Conservation (phyloP, 352 stramenopile genomes). For the Pythium grandisporangium region DNA sequence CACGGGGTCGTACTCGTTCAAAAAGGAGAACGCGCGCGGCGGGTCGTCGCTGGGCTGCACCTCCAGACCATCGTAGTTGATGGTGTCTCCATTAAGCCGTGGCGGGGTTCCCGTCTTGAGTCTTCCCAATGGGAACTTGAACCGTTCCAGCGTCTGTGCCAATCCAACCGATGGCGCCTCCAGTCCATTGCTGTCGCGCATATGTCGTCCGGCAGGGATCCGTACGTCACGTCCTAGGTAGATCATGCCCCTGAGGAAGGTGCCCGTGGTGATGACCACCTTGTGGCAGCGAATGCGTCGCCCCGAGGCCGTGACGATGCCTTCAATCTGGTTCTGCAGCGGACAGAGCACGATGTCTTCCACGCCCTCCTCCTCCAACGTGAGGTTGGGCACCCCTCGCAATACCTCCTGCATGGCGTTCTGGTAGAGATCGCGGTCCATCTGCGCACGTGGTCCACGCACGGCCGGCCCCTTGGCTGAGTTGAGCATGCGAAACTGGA, state of each 20-base stretch:
- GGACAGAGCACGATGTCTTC: slow-evolving; percentile 91
- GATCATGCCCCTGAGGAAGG: slow-evolving; percentile 95
- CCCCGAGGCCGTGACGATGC: slow-evolving; percentile 53
- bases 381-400: slow-evolving; percentile 75
- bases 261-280: slow-evolving; percentile 97
- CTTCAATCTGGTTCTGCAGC: slow-evolving; percentile 45
- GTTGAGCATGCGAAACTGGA: slow-evolving; percentile 98
- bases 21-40: slow-evolving; percentile 92
- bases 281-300: slow-evolving; percentile 34
- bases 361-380: slow-evolving; percentile 91
- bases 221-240: slow-evolving; percentile 89
- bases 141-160: slow-evolving; percentile 89
- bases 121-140: slow-evolving; percentile 89
- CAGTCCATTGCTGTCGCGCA: slow-evolving; percentile 71
- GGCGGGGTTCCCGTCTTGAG: slow-evolving; percentile 98
- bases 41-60: slow-evolving; percentile 91
- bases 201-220: slow-evolving; percentile 91
- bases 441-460: slow-evolving; percentile 89
- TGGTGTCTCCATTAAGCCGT: slow-evolving; percentile 92
- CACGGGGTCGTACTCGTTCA: slow-evolving; percentile 80
- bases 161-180: slow-evolving; percentile 95
- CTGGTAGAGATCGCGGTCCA: slow-evolving; percentile 97
- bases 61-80: slow-evolving; percentile 90
- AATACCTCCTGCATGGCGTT: slow-evolving; percentile 88
- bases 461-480: slow-evolving; percentile 87